phyloP scores from a whole-genome alignment of 1,284 basidiomycete species.

The Earliella scabrosa region DNA sequence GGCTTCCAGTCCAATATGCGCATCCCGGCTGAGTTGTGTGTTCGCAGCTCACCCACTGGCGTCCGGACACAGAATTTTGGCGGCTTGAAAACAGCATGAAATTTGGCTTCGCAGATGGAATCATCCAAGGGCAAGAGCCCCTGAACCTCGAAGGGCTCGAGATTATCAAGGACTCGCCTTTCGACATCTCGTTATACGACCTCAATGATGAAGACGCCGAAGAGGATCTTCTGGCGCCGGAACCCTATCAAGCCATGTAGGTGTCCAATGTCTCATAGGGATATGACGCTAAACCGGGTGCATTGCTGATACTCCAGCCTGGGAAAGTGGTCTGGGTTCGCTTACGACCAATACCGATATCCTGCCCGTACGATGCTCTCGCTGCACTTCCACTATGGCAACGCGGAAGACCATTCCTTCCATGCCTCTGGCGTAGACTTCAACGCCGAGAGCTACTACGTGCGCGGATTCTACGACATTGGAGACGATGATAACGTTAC shows the following conservation, averaged over 20 bases:
- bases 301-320: background rate
- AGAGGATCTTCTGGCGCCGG: constrained; percentile 4
- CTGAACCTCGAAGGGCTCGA: constrained; percentile 1
- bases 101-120: background rate
- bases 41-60: background rate
- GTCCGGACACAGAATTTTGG: constrained; percentile 3
- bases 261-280: background rate
- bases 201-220: constrained; percentile 3
- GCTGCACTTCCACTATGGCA: constrained; percentile 7
- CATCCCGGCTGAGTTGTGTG: no score
- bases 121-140: background rate
- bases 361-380: constrained; percentile 9
- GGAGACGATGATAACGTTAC: background rate
- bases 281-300: no score
- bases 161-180: background rate
- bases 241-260: background rate
- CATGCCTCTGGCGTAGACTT: constrained; percentile 2
- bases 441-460: background rate
- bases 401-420: background rate
- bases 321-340: constrained; percentile 14
- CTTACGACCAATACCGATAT: background rate
- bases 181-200: constrained; percentile 3
- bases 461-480: constrained; percentile 1
- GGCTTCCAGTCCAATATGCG: background rate
- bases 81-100: background rate